Conservation (phyloP, 768 basidiomycete species). For the Leccinum ochraceum region DNA sequence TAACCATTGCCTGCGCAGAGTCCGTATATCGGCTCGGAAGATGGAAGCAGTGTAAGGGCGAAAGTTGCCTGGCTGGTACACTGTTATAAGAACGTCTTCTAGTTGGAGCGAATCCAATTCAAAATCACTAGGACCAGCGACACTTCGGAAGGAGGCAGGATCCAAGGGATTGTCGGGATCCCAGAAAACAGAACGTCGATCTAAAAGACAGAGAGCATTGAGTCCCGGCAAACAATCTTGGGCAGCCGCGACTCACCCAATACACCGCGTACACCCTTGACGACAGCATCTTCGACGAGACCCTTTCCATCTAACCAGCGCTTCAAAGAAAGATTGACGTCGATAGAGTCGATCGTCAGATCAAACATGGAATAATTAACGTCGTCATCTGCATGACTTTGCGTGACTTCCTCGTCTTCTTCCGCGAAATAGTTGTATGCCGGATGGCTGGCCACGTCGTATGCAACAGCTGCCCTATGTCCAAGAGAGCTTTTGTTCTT, state of each 20-base stretch:
- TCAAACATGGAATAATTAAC: slow-evolving; percentile 89
- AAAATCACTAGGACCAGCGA: slow-evolving; percentile 79
- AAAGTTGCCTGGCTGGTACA: slow-evolving; percentile 92
- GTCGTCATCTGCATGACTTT: slow-evolving; percentile 50
- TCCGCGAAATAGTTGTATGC: slow-evolving; percentile 63
- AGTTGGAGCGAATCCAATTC: slow-evolving; percentile 87
- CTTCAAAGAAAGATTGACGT: slow-evolving; percentile 88
- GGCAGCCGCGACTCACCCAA: slow-evolving; percentile 56
- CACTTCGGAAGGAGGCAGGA: slow-evolving; percentile 79
- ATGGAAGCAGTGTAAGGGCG: slow-evolving; percentile 91
- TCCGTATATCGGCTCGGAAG: slow-evolving; percentile 86
- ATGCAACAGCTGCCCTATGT: slow-evolving; percentile 63
- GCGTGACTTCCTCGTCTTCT: slow-evolving; percentile 49
- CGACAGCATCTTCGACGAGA: slow-evolving; percentile 83
- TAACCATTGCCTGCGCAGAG: slow-evolving; percentile 89
- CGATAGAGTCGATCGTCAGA: slow-evolving; percentile 90
- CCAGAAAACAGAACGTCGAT: slow-evolving; percentile 85
- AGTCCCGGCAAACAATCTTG: neutral
- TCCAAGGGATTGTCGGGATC: slow-evolving; percentile 80
- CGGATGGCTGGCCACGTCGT: slow-evolving; percentile 78
- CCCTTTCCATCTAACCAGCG: slow-evolving; percentile 97
- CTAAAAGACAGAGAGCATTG: slow-evolving; percentile 40
- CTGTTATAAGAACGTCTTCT: slow-evolving; percentile 91
- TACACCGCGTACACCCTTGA: slow-evolving; percentile 93
- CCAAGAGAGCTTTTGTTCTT: slow-evolving; percentile 32